Conservation (phyloP, 441 rosid genomes). For the Croton setiger region DNA sequence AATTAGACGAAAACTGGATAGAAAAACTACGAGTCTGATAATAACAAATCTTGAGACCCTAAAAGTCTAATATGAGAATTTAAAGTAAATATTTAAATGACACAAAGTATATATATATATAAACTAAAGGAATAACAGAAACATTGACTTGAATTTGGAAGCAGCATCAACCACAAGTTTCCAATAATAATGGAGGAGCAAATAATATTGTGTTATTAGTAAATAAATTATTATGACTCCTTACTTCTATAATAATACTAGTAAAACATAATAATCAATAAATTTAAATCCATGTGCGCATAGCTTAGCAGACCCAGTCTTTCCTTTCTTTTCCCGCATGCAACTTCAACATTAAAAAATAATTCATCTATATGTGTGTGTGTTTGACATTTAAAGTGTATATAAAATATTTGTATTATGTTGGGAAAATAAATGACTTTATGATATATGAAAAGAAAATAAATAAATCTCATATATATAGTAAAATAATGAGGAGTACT, state of each 20-base stretch:
- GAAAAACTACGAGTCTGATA: too few species aligned
- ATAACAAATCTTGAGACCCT: too few species aligned
- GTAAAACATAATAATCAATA: not conserved
- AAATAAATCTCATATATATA: too few species aligned
- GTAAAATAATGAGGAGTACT: not conserved
- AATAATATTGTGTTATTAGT: not conserved
- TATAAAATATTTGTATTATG: too few species aligned
- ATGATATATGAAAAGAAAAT: too few species aligned
- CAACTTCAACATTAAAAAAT: not conserved
- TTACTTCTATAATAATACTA: not conserved
- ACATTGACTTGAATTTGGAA: not conserved
- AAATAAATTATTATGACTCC: not conserved
- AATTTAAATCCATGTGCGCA: not conserved
- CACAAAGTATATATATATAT: too few species aligned
- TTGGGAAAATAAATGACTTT: too few species aligned
- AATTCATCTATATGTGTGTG: too few species aligned
- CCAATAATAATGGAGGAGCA: not conserved
- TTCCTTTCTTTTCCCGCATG: conserved; percentile 12
- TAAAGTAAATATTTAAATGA: too few species aligned
- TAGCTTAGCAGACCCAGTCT: not conserved
- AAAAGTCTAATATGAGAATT: too few species aligned
- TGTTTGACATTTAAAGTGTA: too few species aligned
- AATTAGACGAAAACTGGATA: too few species aligned
- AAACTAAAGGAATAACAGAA: not conserved
- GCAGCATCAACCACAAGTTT: not conserved